Evolutionary conservation across 1,284 basidiomycete species (phyloP), one percentile per base, ranked within the genome.

Genomic region (Schizophyllum commune): DNA sequence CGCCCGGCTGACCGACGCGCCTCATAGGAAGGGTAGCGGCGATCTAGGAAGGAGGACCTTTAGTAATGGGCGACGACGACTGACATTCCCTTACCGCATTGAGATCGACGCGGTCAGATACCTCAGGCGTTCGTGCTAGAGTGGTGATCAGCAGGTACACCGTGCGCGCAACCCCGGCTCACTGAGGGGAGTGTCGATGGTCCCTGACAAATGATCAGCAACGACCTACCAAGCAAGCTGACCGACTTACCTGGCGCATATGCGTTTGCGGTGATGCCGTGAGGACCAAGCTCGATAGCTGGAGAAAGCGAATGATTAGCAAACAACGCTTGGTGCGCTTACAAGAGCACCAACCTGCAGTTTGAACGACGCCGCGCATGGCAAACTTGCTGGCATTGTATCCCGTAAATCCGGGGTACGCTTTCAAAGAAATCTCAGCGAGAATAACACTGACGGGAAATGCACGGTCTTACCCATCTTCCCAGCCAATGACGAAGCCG

Each of bases 211-310:
- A 8, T 17, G 13, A 47, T 17, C 3, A 17, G 9, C 17, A 13
- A 47, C 13, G 39, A 9, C 39, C 9, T 47, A 47, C 9, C 17
- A 17, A 4, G 39, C 3, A 47, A 9, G 8, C 39, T 13, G 39
- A 47, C 3, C 3, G 17, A 17, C 39, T 13, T 9, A 47, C 79
- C 79, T 1, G 82, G 81, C 4, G 81, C 79, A 61, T 83, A 83
- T 3, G 79, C 76, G 60, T 82, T 83, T 2, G 79, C 81, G 0
- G 78, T 83, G 59, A 83, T 80, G 1, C 72, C 70, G 60, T 81
- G 60, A 51, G 68, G 66, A 3, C 73, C 76, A n/a, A 79, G 65
- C 61, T 83, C 79, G n/a, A 68, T 47, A 0, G 79, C 79, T 72
- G 62, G 13, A 15, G 51, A 9, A 58, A 19, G 27, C n/a, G 60